Evolutionary conservation across 768 basidiomycete genomes (phyloP), one percentile per base, ranked within the genome.

Genomic region (Russula brevipes): DNA sequence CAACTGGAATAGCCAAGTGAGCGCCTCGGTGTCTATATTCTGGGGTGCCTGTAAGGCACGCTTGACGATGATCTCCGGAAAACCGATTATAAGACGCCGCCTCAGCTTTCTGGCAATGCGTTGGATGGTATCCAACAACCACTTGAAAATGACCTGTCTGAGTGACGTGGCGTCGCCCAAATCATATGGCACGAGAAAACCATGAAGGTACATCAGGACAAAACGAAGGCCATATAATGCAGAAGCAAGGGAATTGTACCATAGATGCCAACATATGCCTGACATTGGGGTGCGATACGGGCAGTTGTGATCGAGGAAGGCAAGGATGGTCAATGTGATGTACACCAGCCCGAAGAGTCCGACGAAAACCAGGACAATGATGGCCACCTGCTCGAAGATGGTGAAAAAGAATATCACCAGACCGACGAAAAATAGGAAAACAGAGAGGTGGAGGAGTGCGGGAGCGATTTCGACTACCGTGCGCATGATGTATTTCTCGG

Each of bases 391-490:
- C 8, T 52, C 35, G 39, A 8, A 56, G 31, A 58, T 53, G 1
- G 60, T 62, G 42, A 44, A 44, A 30, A 68, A 44, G 61, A 63
- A 68, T 5, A 55, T 30, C 9, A 55, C 53, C 0, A 68, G 52
- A 35, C 66, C 66, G 33, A 49, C 44, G 42, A 59, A 45, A 33
- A 68, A 68, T 16, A 67, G 46, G 54, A 66, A 65, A 6, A 66
- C 44, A 16, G 66, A 65, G n/a, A 59, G 39, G 31, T 66, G 66
- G 16, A 66, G 63, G 16, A 82, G 75, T 38, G 77, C 36, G 17
- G 64, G 38, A 17, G 41, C 16, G 39, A 36, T 31, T 55, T 60
- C 19, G 16, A 60, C 63, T 8, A 59, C 58, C 4, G 7, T 24
- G 4, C 44, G 17, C 47, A 63, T 56, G 44, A 10, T 8, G 8